A percentile compares a stretch with the other conserved stretches of the same genome.
Conservation (phyloP, 2,329 filamentous ascomycete species). For the Hypomyces rosellus region DNA sequence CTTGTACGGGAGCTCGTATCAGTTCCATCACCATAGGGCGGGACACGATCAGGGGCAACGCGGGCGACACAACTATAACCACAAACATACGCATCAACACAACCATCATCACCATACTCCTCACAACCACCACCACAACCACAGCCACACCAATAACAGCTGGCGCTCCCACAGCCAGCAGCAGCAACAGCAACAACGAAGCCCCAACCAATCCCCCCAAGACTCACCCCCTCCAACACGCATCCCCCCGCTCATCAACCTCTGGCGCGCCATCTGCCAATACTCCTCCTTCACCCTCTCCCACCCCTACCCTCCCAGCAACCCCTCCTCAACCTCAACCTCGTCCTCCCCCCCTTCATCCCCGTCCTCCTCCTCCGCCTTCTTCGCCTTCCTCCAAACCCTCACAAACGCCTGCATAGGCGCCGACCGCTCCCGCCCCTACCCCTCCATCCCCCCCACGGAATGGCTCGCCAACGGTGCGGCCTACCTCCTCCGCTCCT, state of each 20-base stretch:
- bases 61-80: background rate
- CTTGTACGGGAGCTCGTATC: slow-evolving; percentile 26
- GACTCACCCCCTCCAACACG: no score
- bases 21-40: slow-evolving; percentile 14
- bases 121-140: background rate
- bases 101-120: background rate
- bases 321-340: background rate
- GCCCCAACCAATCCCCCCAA: slow-evolving; percentile 9
- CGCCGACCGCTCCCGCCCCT: slow-evolving; percentile 21
- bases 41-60: background rate
- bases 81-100: background rate
- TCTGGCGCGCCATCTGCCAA: slow-evolving; percentile 25
- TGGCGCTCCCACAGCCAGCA: no score
- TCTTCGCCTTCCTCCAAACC: slow-evolving; percentile 29
- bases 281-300: slow-evolving; percentile 19
- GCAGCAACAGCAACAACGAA: slow-evolving; percentile 1
- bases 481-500: slow-evolving; percentile 24
- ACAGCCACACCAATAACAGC: background rate
- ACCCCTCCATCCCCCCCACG: slow-evolving; percentile 17
- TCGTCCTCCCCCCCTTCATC: no score
- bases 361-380: slow-evolving; percentile 14
- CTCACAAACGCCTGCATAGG: slow-evolving; percentile 28
- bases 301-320: slow-evolving; percentile 18
- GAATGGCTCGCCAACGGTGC: slow-evolving; percentile 27
- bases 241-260: background rate